phyloP scores from a whole-genome alignment of 2,329 filamentous ascomycete genomes.

The Fusarium cicatricum region DNA sequence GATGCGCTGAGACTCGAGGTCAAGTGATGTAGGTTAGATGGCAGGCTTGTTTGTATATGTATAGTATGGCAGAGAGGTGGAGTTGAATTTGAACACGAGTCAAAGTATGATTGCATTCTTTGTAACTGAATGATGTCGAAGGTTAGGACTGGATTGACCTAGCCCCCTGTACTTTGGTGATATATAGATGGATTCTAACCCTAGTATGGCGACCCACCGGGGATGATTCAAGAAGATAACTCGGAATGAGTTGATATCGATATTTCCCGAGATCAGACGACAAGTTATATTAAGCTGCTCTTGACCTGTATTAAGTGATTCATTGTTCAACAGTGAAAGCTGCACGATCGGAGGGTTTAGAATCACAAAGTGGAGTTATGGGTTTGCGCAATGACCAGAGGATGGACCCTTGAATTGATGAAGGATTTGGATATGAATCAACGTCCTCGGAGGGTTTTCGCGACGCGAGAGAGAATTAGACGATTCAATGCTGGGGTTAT shows the following conservation, averaged over 20 bases:
- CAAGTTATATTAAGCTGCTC: not conserved
- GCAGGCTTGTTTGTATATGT: not conserved
- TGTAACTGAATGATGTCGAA: too few species aligned
- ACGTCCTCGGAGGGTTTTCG: constrained; percentile 27
- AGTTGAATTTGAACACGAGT: not conserved
- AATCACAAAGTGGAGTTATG: not conserved
- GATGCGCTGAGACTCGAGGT: constrained; percentile 70
- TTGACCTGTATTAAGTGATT: not conserved
- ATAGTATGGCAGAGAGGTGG: not conserved
- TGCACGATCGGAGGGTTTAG: constrained; percentile 31
- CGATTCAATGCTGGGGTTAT: not conserved
- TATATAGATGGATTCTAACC: not conserved
- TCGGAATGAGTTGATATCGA: not conserved
- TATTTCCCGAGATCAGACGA: not conserved
- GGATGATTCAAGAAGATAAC: too few species aligned
- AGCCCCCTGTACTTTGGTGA: too few species aligned
- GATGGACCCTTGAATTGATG: constrained; percentile 8
- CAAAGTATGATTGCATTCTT: not conserved
- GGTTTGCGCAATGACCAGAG: not conserved
- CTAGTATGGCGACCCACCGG: not conserved
- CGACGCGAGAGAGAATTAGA: constrained; percentile 5
- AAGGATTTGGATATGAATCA: not conserved
- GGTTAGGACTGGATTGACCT: too few species aligned
- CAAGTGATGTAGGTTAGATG: constrained; percentile 19
- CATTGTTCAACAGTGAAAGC: not conserved